Conservation (phyloP, 2,329 filamentous ascomycete genomes). For the Thelonectria blattea region DNA sequence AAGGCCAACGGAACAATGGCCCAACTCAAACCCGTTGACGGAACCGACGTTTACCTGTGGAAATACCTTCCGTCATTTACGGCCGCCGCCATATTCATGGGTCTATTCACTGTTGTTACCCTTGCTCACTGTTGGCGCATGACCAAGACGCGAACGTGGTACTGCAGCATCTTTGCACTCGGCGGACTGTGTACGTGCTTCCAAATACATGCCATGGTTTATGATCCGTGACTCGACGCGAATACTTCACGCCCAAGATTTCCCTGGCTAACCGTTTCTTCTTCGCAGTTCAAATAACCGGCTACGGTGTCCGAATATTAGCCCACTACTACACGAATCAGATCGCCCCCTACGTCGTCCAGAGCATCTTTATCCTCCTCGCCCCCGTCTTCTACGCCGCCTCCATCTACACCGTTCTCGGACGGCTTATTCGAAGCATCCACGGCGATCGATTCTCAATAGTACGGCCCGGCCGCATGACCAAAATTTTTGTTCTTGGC, state of each 20-base stretch:
- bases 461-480: constrained; percentile 20
- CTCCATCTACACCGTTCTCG: constrained; percentile 28
- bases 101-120: constrained; percentile 52
- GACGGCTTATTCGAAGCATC: constrained; percentile 10
- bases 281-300: constrained; percentile 14
- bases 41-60: constrained; percentile 28
- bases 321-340: constrained; percentile 21
- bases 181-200: constrained; percentile 51
- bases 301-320: constrained; percentile 22
- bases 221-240: too few species aligned
- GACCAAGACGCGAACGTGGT: constrained; percentile 52
- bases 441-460: constrained; percentile 6
- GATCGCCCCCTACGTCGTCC: constrained; percentile 22
- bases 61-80: constrained; percentile 50
- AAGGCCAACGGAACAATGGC: not conserved
- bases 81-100: constrained; percentile 51
- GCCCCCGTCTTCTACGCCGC: constrained; percentile 27
- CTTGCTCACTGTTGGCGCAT: constrained; percentile 49
- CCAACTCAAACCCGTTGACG: constrained; percentile 13
- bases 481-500: constrained; percentile 19
- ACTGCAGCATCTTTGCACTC: constrained; percentile 53
- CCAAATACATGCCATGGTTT: rapidly evolving
- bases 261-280: not conserved
- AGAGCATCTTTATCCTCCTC: constrained; percentile 22
- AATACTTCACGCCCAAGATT: too few species aligned